Percentiles rank a stretch among this genome's conserved stretches.
These are phyloP conservation scores for Crassisporium funariophilum DNA, from an alignment of 768 basidiomycete genomes.

Conservation along the genomic window DNA sequence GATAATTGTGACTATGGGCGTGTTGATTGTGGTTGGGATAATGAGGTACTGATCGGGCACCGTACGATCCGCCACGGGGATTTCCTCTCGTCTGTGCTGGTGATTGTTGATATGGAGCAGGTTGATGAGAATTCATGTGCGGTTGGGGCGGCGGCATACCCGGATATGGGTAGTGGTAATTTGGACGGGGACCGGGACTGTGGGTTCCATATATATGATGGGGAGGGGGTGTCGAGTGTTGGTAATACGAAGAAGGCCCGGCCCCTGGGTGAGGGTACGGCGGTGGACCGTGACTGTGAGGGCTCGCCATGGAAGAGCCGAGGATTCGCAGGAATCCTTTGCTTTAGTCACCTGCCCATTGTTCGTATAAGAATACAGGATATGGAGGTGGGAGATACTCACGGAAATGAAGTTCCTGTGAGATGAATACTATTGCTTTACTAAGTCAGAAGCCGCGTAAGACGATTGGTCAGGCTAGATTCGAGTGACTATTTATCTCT, in stretches of 20 bases:
- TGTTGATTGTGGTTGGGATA: slow-evolving; percentile 37
- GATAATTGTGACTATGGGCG: slow-evolving; percentile 41
- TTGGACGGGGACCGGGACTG: slow-evolving; percentile 37
- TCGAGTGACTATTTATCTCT: too few relatives aligned
- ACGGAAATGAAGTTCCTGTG: too few relatives aligned
- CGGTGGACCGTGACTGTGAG: slow-evolving; percentile 18
- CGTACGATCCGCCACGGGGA: slow-evolving; percentile 34
- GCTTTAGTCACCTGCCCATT: too few relatives aligned
- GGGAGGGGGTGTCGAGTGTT: slow-evolving; percentile 22
- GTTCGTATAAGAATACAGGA: too few relatives aligned
- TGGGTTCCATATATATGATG: slow-evolving; percentile 37
- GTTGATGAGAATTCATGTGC: slow-evolving; percentile 37
- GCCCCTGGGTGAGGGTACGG: slow-evolving; percentile 25
- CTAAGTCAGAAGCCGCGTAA: too few relatives aligned
- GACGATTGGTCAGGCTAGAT: too few relatives aligned
- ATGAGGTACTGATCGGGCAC: slow-evolving; percentile 33
- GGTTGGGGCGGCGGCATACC: slow-evolving; percentile 34
- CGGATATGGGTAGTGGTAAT: slow-evolving; percentile 36
- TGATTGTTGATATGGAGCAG: slow-evolving; percentile 34
- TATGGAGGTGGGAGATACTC: too few relatives aligned
- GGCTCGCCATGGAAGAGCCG: too few relatives aligned
- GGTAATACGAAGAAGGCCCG: slow-evolving; percentile 25
- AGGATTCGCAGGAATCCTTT: too few relatives aligned
- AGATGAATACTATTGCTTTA: too few relatives aligned
- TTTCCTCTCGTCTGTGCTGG: slow-evolving; percentile 27